These are phyloP conservation scores for Kluyveromyces nonfermentans DNA, from an alignment of 805 yeast species.

Conservation along the genomic window DNA sequence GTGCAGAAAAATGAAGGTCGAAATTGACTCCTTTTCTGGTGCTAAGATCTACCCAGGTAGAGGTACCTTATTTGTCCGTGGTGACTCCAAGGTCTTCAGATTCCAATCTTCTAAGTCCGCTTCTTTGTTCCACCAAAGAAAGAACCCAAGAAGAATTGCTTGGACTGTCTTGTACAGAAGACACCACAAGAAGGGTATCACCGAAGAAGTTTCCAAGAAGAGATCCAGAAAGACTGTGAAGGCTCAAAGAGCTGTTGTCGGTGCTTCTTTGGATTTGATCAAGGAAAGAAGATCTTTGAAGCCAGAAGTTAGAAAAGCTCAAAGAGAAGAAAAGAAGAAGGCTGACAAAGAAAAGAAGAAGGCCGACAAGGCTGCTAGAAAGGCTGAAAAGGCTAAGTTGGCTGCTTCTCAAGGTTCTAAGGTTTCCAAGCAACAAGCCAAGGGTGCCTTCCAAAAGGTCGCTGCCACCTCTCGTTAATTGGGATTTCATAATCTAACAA, in stretches of 20 bases:
- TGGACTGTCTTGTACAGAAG: constrained; percentile 99
- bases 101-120: constrained; percentile 97
- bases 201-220: constrained; percentile 97
- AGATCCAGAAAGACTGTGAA: constrained; percentile 95
- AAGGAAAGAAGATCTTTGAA: constrained; percentile 93
- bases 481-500: constrained; percentile 1
- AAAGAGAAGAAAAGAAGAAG: constrained; percentile 82
- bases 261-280: constrained; percentile 97
- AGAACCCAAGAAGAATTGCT: constrained; percentile 99
- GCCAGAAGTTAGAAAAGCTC: constrained; percentile 97
- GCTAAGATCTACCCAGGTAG: constrained; percentile 99
- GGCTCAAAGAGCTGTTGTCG: constrained; percentile 98
- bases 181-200: constrained; percentile 99
- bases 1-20: constrained; percentile 79
- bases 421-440: constrained; percentile 92
- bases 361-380: constrained; percentile 88
- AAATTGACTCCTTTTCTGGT: constrained; percentile 99
- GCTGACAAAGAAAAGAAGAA: constrained; percentile 84
- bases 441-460: constrained; percentile 97
- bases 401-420: constrained; percentile 69
- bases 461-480: constrained; percentile 91
- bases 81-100: constrained; percentile 99
- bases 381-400: constrained; percentile 80
- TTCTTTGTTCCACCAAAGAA: constrained; percentile 97
- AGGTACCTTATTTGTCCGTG: constrained; percentile 98